Evolutionary conservation across 2,329 filamentous ascomycete species (phyloP).

Genomic region (Talaromyces sp.): DNA sequence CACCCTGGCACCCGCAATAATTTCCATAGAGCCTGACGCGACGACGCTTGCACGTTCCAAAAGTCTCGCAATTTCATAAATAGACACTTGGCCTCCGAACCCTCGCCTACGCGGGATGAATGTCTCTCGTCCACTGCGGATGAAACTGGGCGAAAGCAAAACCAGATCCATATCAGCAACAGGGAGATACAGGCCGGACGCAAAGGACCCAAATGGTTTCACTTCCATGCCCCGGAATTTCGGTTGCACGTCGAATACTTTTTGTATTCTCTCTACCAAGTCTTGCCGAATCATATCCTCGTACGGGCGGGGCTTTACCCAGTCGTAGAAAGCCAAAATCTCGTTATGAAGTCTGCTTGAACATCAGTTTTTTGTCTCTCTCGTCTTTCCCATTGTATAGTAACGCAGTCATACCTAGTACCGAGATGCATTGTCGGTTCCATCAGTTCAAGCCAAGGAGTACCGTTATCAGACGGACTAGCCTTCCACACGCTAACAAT

Average conservation of each 20-base stretch:
- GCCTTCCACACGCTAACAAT: constrained; percentile 51
- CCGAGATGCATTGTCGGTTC: constrained; percentile 27
- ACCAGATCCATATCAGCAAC: constrained; percentile 94
- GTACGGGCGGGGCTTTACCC: constrained; percentile 68
- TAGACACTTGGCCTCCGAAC: constrained; percentile 28
- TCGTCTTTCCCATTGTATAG: background rate
- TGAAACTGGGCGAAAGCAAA: constrained; percentile 59
- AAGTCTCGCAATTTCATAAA: constrained; percentile 54
- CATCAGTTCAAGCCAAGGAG: constrained; percentile 55
- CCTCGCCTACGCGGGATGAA: constrained; percentile 41
- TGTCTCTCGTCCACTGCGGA: constrained; percentile 47
- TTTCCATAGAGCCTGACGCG: constrained; percentile 52
- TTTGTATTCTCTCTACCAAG: constrained; percentile 63
- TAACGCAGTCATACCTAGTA: constrained; percentile 20
- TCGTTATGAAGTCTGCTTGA: constrained; percentile 75
- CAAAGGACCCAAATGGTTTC: constrained; percentile 85
- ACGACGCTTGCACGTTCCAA: constrained; percentile 45
- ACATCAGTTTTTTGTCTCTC: constrained; percentile 9
- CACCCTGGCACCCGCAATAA: constrained; percentile 72
- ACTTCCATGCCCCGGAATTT: constrained; percentile 59
- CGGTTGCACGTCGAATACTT: constrained; percentile 45
- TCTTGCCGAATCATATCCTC: constrained; percentile 70
- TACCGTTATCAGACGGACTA: constrained; percentile 34
- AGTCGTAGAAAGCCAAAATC: constrained; percentile 81
- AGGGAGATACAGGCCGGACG: constrained; percentile 70